Percentiles rank a stretch among this genome's conserved stretches.
Evolutionary conservation across 176 grass and related monocot species (phyloP).

Genomic region (Cenchrus americanus): DNA sequence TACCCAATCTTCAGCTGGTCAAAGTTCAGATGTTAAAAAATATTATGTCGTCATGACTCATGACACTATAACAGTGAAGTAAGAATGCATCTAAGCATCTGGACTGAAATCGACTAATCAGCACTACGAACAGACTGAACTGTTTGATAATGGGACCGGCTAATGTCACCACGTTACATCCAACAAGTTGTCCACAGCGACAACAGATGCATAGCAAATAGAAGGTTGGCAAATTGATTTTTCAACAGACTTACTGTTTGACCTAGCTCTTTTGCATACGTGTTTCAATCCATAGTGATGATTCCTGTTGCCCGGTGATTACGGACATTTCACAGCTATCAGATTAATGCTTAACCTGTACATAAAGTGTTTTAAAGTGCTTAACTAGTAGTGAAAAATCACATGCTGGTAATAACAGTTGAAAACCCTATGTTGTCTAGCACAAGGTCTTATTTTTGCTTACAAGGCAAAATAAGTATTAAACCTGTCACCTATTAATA

Average conservation of each 20-base stretch:
- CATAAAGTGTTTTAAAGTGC: background rate
- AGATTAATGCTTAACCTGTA: background rate
- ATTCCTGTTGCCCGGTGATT: background rate
- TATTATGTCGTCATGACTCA: background rate
- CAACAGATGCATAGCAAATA: background rate
- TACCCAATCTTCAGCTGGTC: slow-evolving; percentile 84
- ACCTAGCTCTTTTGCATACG: background rate
- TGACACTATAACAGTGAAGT: background rate
- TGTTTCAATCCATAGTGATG: background rate
- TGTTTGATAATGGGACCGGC: background rate
- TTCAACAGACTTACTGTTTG: background rate
- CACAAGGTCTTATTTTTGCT: background rate
- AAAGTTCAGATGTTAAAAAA: slow-evolving; percentile 28
- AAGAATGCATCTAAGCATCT: slow-evolving; percentile 15
- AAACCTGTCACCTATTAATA: background rate
- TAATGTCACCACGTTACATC: background rate
- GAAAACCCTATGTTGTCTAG: background rate
- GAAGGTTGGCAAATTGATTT: too few species aligned
- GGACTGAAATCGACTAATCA: background rate
- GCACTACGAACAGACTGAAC: background rate
- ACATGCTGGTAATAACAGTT: background rate
- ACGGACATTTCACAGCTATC: background rate
- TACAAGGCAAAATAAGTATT: background rate
- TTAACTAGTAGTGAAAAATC: background rate
- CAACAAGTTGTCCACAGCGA: too few species aligned